Conservation (phyloP, 805 yeast species). For the Alloascoidea africana region DNA sequence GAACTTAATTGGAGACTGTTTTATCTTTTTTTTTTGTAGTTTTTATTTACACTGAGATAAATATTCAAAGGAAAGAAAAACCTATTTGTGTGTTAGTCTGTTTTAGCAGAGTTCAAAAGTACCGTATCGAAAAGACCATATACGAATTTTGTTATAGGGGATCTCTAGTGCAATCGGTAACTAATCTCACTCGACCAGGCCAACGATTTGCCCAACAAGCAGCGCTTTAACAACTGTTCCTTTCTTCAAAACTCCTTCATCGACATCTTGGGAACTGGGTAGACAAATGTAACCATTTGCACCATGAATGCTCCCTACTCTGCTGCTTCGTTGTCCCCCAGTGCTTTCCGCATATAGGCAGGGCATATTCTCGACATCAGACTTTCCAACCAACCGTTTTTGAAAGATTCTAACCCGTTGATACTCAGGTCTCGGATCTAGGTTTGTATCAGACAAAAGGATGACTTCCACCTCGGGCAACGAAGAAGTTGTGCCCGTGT, state of each 20-base stretch:
- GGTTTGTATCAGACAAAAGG: slow-evolving; percentile 16
- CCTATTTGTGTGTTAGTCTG: too few relatives aligned
- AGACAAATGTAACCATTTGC: slow-evolving; percentile 30
- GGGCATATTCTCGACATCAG: slow-evolving; percentile 3
- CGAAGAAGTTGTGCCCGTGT: slow-evolving; percentile 10
- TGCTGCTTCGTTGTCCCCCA: slow-evolving; percentile 35
- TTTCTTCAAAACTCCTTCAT: background rate
- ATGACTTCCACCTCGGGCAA: slow-evolving; percentile 21
- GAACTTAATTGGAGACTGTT: too few relatives aligned
- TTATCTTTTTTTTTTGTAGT: too few relatives aligned
- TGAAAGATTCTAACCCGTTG: slow-evolving; percentile 27
- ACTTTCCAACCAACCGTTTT: background rate
- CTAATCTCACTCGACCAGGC: too few relatives aligned
- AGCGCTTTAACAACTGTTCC: background rate
- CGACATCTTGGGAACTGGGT: slow-evolving; percentile 15
- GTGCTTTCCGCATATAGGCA: slow-evolving; percentile 26
- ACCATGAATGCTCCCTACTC: slow-evolving; percentile 29
- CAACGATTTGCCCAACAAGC: too few relatives aligned
- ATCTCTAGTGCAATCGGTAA: too few relatives aligned
- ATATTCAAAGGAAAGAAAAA: too few relatives aligned
- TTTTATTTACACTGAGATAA: too few relatives aligned
- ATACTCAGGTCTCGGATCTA: slow-evolving; percentile 38
- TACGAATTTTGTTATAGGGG: too few relatives aligned
- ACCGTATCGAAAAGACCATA: too few relatives aligned
- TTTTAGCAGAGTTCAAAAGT: too few relatives aligned